Conservation (phyloP, 495 filamentous ascomycete species). For the Penicillium parvum region DNA sequence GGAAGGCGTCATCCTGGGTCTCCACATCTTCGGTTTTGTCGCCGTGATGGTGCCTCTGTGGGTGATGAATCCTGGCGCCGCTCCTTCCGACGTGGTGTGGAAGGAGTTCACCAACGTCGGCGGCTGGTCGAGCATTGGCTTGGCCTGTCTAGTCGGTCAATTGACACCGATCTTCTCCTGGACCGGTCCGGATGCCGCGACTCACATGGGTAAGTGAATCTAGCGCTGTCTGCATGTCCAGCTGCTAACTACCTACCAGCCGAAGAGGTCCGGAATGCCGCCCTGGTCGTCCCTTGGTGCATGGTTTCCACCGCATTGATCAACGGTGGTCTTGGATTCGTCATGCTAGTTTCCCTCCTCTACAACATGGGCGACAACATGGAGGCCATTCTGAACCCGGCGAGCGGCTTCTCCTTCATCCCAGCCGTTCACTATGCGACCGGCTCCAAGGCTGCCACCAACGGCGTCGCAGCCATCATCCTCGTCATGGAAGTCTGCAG, state of each 20-base stretch:
- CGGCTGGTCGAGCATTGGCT: constrained; percentile 38
- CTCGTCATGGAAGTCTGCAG: constrained; percentile 39
- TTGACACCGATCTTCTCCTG: constrained; percentile 40
- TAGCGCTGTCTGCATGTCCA: background rate
- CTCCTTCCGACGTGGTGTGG: constrained; percentile 34
- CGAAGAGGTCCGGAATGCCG: constrained; percentile 49
- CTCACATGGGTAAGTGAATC: constrained; percentile 32
- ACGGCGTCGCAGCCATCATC: constrained; percentile 36
- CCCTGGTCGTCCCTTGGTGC: constrained; percentile 39
- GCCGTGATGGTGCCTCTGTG: constrained; percentile 45
- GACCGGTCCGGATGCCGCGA: constrained; percentile 36
- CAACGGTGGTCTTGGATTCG: constrained; percentile 34
- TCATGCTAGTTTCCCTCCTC: constrained; percentile 42
- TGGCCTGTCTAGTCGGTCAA: constrained; percentile 42
- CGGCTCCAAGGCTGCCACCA: constrained; percentile 25
- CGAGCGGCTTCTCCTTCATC: constrained; percentile 37
- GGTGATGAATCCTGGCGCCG: constrained; percentile 35
- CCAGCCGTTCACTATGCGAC: constrained; percentile 32
- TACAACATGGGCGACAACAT: constrained; percentile 45
- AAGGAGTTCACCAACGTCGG: constrained; percentile 44
- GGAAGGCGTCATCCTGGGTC: constrained; percentile 39
- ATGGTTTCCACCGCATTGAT: constrained; percentile 42
- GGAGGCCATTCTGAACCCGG: constrained; percentile 24
- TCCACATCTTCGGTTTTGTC: constrained; percentile 49
- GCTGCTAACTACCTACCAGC: constrained; percentile 16